Evolutionary conservation across 2,329 filamentous ascomycete species (phyloP).

Genomic region (Penicillium sp.): DNA sequence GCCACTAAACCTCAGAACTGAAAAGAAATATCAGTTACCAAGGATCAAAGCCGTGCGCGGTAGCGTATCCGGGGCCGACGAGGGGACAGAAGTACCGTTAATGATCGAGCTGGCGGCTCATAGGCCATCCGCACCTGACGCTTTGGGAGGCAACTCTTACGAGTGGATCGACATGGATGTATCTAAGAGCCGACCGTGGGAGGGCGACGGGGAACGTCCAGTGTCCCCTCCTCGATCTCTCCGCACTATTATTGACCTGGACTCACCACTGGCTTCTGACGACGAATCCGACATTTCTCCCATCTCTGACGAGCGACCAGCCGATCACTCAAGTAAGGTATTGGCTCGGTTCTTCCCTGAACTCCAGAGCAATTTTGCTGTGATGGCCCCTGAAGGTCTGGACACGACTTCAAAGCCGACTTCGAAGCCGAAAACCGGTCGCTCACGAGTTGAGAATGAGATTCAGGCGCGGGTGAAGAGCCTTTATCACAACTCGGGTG

Average conservation of each 20-base stretch:
- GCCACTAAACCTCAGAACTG: slow-evolving; percentile 5
- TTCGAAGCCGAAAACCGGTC: slow-evolving; percentile 3
- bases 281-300: slow-evolving; percentile 28
- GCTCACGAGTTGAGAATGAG: slow-evolving; percentile 11
- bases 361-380: slow-evolving; percentile 26
- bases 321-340: slow-evolving; percentile 16
- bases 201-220: background rate
- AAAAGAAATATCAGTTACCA: background rate
- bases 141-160: background rate
- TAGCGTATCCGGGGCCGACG: background rate
- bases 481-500: slow-evolving; percentile 16
- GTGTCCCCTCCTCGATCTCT: slow-evolving; percentile 12
- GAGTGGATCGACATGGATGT: slow-evolving; percentile 2
- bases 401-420: slow-evolving; percentile 4
- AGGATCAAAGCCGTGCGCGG: slow-evolving; percentile 2
- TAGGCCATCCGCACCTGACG: background rate
- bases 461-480: slow-evolving; percentile 16
- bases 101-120: slow-evolving; percentile 1
- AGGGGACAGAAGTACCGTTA: background rate
- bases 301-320: slow-evolving; percentile 18
- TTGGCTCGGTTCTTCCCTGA: slow-evolving; percentile 33
- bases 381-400: slow-evolving; percentile 24
- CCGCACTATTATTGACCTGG: slow-evolving; percentile 15
- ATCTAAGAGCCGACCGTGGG: slow-evolving; percentile 1
- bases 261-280: slow-evolving; percentile 12